phyloP scores from a whole-genome alignment of 192 early-diverging fungal genomes.

The Chytriomyces hyalinus region DNA sequence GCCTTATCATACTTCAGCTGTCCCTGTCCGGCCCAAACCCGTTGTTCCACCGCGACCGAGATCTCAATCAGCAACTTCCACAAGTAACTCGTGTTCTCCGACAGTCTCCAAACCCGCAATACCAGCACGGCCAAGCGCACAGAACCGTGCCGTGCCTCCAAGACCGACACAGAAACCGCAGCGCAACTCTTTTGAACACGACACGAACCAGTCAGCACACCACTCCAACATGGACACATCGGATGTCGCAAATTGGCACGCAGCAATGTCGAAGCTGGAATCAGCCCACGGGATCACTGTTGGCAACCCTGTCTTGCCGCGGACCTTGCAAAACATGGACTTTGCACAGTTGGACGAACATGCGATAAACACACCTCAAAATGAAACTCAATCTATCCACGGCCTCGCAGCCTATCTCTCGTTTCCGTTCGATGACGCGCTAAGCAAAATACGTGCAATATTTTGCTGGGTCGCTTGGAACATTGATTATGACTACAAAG shows the following conservation, averaged over 20 bases:
- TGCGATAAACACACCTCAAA: slow-evolving; percentile 4
- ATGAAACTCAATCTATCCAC: background rate
- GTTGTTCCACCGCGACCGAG: background rate
- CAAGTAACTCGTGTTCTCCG: background rate
- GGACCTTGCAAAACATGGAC: background rate
- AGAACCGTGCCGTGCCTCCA: background rate
- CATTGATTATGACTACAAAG: slow-evolving; percentile 17
- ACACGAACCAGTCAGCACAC: background rate
- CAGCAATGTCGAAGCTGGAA: background rate
- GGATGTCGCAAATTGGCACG: background rate
- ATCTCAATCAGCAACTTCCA: background rate
- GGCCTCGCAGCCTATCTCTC: slow-evolving; percentile 2
- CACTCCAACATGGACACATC: background rate
- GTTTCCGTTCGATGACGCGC: slow-evolving; percentile 4
- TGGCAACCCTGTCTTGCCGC: background rate
- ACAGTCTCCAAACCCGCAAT: background rate
- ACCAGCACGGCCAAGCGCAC: background rate
- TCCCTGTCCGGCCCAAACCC: background rate
- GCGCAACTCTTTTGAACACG: background rate
- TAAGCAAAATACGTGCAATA: slow-evolving; percentile 9
- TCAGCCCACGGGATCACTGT: background rate
- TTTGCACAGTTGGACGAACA: slow-evolving; percentile 14
- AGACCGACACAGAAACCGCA: background rate
- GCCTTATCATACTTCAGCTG: background rate
- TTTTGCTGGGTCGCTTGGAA: slow-evolving; percentile 31